These are phyloP conservation scores for Miamiensis avidus DNA, from an alignment of 169 alveolate genomes.

Conservation along the genomic window DNA sequence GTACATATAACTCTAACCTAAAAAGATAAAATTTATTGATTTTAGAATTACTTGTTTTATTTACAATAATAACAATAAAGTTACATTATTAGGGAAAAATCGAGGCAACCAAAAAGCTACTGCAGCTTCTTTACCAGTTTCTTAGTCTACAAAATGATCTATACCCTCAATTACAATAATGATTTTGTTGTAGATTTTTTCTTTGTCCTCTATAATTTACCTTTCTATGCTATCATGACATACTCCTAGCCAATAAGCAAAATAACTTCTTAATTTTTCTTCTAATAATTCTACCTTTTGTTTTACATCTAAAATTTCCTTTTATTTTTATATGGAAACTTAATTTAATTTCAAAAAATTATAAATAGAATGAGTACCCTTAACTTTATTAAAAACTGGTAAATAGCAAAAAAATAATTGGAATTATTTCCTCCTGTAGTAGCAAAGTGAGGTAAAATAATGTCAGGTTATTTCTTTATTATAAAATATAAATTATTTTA, in stretches of 20 bases:
- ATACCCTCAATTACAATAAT: constrained; percentile 58
- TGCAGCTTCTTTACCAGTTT: constrained; percentile 49
- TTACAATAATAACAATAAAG: constrained; percentile 23
- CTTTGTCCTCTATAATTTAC: constrained; percentile 32
- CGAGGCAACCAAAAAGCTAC: constrained; percentile 66
- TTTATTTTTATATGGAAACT: not conserved
- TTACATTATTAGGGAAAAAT: constrained; percentile 55
- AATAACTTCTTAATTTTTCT: constrained; percentile 60
- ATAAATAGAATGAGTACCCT: too few species aligned
- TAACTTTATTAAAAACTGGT: constrained; percentile 34
- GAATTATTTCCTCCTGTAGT: constrained; percentile 45
- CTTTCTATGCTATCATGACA: constrained; percentile 50
- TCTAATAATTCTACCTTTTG: constrained; percentile 63
- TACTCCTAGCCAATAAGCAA: constrained; percentile 59
- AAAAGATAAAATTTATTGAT: too few species aligned
- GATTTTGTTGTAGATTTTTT: constrained; percentile 34
- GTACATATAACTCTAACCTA: not conserved
- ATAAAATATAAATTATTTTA: not conserved
- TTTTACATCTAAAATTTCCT: constrained; percentile 51
- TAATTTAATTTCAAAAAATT: too few species aligned
- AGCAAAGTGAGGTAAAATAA: constrained; percentile 45
- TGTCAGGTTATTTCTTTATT: constrained; percentile 32
- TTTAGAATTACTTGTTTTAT: too few species aligned
- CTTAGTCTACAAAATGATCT: constrained; percentile 54
- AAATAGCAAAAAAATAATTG: constrained; percentile 48